Evolutionary conservation across 306 rosid genomes (phyloP).

Genomic region (Quillaja saponaria): DNA sequence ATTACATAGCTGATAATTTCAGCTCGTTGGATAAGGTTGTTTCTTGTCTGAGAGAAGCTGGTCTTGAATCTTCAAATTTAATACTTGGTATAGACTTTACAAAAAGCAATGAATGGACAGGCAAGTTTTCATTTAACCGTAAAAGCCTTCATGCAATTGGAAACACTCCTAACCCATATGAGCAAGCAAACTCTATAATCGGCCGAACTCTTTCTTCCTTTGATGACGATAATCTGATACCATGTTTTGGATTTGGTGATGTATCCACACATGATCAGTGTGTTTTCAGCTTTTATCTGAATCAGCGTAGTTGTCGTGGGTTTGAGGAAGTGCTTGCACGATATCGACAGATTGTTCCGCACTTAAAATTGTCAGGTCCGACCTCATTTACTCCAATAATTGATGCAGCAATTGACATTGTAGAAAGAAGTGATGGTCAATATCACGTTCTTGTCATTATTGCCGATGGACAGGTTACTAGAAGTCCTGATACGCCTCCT

Average conservation of each 20-base stretch:
- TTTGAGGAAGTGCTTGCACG: slow-evolving; percentile 85
- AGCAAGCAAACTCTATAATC: slow-evolving; percentile 89
- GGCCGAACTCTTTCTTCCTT: slow-evolving; percentile 84
- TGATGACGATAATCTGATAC: slow-evolving; percentile 94
- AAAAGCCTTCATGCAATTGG: slow-evolving; percentile 78
- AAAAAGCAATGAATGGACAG: slow-evolving; percentile 99
- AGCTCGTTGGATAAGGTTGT: slow-evolving; percentile 92
- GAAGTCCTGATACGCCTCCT: slow-evolving; percentile 63
- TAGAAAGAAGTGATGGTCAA: slow-evolving; percentile 74
- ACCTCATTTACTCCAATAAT: slow-evolving; percentile 92
- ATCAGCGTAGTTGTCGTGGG: slow-evolving; percentile 61
- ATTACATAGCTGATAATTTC: slow-evolving; percentile 68
- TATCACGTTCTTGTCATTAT: slow-evolving; percentile 95
- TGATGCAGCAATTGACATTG: slow-evolving; percentile 81
- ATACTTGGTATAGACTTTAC: slow-evolving; percentile 93
- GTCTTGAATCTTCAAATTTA: slow-evolving; percentile 92
- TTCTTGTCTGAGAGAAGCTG: slow-evolving; percentile 85
- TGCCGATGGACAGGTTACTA: slow-evolving; percentile 97
- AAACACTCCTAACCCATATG: slow-evolving; percentile 83
- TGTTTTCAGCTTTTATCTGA: slow-evolving; percentile 69
- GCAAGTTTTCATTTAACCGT: slow-evolving; percentile 69
- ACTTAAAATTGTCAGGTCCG: slow-evolving; percentile 81
- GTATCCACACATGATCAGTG: slow-evolving; percentile 71
- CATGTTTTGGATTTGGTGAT: slow-evolving; percentile 95
- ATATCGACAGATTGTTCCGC: slow-evolving; percentile 79